phyloP scores from a whole-genome alignment of 345 rosid species.

The Pistacia vera region DNA sequence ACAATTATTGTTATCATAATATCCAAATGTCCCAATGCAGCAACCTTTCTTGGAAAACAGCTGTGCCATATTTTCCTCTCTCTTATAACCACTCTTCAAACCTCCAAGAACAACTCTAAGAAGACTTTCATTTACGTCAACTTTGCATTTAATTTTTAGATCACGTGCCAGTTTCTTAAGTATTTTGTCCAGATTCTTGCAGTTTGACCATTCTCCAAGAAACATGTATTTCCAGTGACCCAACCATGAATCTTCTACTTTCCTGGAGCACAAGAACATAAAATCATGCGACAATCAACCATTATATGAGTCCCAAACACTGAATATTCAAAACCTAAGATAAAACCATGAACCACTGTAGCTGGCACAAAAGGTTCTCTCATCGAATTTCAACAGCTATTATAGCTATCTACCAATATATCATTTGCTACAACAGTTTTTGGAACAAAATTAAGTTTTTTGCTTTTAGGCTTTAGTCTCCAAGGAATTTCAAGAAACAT shows the following conservation, averaged over 20 bases:
- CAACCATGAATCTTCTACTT: conserved; percentile 83
- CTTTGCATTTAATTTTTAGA: conserved; percentile 74
- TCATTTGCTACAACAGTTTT: too few species aligned
- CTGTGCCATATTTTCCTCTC: conserved; percentile 48
- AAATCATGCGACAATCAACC: conserved; percentile 15
- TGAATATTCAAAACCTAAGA: neutral
- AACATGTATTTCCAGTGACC: conserved; percentile 83
- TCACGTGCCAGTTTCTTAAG: conserved; percentile 57
- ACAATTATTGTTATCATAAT: conserved; percentile 38
- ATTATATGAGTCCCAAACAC: neutral
- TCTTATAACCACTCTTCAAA: conserved; percentile 33
- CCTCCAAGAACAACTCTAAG: conserved; percentile 65
- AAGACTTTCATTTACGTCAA: conserved; percentile 61
- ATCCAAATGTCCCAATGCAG: conserved; percentile 47
- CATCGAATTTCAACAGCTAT: neutral
- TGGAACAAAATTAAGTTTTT: too few species aligned
- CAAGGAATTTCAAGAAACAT: too few species aligned
- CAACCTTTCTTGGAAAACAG: conserved; percentile 58
- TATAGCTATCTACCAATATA: too few species aligned
- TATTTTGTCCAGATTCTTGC: conserved; percentile 39
- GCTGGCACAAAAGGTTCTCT: neutral
- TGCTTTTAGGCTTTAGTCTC: too few species aligned
- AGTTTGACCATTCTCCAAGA: conserved; percentile 59
- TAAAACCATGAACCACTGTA: neutral
- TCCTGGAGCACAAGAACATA: conserved; percentile 43